Base-by-base conservation (phyloP, 805 yeast species). In the Maudiozyma serrabonitensis region DNA sequence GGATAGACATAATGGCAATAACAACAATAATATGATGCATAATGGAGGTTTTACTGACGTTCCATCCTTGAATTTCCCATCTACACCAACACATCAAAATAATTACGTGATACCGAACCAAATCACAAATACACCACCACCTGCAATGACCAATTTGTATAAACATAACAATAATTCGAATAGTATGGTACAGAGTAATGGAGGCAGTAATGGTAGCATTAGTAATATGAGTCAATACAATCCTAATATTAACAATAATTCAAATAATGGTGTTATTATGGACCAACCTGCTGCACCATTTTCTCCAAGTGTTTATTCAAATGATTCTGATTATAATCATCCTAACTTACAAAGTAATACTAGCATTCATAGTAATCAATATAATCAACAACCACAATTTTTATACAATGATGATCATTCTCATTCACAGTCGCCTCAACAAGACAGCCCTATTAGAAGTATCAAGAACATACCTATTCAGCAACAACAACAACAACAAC, bases 291-390 rank as follows among this genome's bases (percentile, higher is more conserved):
- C 28, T 38, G 48, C 53, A 15, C 56, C 54, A 16, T 53, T 53
- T n/a, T 60, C 66, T 3, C 66, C 66, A 12, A 56, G 61, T n/a
- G 61, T 59, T 43, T 59, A 57, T 46, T 60, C 66, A 2, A 53
- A 52, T 7, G 59, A 54, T 34, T 61, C 66, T 3, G 67, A 61
- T 37, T 56, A 58, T 43, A 53, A 56, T 13, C 54, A 52, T 5
- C 41, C 48, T 37, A 46, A 35, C 11, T 23, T 32, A 18, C 38
- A 39, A 32, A 38, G 46, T 7, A 56, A 50, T 32, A 47, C 37
- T 35, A 62, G 59, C 48, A 53, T 56, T 1, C 51, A 57, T 2
- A 54, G 58, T 25, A 62, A 64, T 43, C 66, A 66, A 5, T 52
- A 55, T 28, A 59, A 56, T 12, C 64, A 60, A 46, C 43, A 41